phyloP scores from a whole-genome alignment of 805 yeast genomes.

The Wickerhamiella occidentalis region DNA sequence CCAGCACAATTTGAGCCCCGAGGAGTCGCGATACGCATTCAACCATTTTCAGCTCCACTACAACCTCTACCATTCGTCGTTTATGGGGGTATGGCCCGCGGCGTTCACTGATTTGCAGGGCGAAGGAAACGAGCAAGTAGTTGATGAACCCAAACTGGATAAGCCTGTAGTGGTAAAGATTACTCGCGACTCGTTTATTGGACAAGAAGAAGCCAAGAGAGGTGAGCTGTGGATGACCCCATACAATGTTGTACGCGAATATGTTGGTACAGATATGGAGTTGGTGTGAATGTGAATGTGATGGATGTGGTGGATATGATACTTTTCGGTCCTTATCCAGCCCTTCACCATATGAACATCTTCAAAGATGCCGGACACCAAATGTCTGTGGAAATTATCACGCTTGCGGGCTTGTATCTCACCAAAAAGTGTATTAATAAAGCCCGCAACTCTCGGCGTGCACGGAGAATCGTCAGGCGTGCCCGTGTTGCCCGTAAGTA shows the following conservation, averaged over 20 bases:
- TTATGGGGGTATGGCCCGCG: slow-evolving; percentile 55
- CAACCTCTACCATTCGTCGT: slow-evolving; percentile 53
- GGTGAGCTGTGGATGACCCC: slow-evolving; percentile 69
- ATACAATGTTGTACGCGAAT: slow-evolving; percentile 38
- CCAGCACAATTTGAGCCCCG: slow-evolving; percentile 11
- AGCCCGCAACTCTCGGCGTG: not conserved
- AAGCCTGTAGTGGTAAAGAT: slow-evolving; percentile 66
- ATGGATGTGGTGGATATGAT: too few relatives aligned
- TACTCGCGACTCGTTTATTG: slow-evolving; percentile 31
- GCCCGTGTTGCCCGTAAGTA: not conserved
- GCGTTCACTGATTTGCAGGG: slow-evolving; percentile 66
- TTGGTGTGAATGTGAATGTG: slow-evolving; percentile 14
- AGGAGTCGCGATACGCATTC: slow-evolving; percentile 16
- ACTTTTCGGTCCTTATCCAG: too few relatives aligned
- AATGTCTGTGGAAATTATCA: not conserved
- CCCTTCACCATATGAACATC: too few relatives aligned
- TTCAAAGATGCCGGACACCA: not conserved
- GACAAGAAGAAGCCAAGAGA: slow-evolving; percentile 36
- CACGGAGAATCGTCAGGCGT: not conserved
- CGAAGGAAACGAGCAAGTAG: slow-evolving; percentile 51
- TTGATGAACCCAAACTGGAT: slow-evolving; percentile 63
- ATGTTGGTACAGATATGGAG: slow-evolving; percentile 16
- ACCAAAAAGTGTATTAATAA: not conserved
- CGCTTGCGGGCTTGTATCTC: not conserved
- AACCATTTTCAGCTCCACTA: slow-evolving; percentile 52